These are phyloP conservation scores for Candolleomyces eurysporus DNA, from an alignment of 768 basidiomycete species.

Conservation along the genomic window DNA sequence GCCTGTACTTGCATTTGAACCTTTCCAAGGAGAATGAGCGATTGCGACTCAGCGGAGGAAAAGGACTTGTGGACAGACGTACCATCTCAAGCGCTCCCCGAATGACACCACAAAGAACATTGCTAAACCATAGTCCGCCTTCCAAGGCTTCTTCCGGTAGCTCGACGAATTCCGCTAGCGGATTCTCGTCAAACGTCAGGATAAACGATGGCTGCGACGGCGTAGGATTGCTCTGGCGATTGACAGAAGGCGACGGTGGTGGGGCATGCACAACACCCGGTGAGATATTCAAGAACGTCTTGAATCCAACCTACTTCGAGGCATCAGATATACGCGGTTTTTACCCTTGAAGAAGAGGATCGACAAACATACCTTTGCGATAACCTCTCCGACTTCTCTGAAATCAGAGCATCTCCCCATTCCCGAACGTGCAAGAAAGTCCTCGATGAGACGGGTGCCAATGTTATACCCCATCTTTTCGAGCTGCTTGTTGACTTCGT, in stretches of 20 bases:
- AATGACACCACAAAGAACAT: slow-evolving; percentile 91
- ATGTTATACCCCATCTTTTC: slow-evolving; percentile 99
- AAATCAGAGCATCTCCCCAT: slow-evolving; percentile 93
- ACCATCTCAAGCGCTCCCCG: slow-evolving; percentile 97
- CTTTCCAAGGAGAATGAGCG: slow-evolving; percentile 36
- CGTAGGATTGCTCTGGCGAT: slow-evolving; percentile 40
- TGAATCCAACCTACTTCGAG: slow-evolving; percentile 84
- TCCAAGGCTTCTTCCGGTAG: slow-evolving; percentile 91
- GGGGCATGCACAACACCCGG: slow-evolving; percentile 75
- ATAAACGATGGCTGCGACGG: slow-evolving; percentile 58
- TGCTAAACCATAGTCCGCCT: slow-evolving; percentile 95
- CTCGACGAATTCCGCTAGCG: slow-evolving; percentile 95
- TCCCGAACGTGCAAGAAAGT: slow-evolving; percentile 92
- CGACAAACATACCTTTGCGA: slow-evolving; percentile 71
- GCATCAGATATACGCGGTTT: background rate
- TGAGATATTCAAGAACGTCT: slow-evolving; percentile 91
- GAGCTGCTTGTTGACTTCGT: slow-evolving; percentile 92
- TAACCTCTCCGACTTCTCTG: slow-evolving; percentile 90
- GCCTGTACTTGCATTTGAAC: slow-evolving; percentile 95
- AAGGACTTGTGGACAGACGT: slow-evolving; percentile 23
- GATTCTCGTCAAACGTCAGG: slow-evolving; percentile 92
- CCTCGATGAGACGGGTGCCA: slow-evolving; percentile 93
- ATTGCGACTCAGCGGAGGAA: slow-evolving; percentile 6
- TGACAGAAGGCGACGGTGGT: slow-evolving; percentile 45
- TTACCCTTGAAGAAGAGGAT: background rate